Evolutionary conservation across 2,329 filamentous ascomycete species (phyloP).

Genomic region (Phoma sp.): DNA sequence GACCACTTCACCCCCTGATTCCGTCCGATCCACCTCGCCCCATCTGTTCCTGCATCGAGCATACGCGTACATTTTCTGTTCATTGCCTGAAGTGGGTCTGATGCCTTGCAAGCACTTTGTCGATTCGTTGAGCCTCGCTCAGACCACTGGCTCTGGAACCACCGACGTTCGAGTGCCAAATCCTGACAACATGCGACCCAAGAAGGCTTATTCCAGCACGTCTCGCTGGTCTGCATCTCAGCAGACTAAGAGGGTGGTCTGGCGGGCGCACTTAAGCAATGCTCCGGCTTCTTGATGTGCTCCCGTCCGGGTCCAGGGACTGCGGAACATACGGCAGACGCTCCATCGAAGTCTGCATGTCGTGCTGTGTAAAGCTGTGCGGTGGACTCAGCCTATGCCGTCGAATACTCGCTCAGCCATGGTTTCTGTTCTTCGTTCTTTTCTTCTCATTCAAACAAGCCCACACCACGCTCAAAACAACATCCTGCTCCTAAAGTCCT

Average conservation of each 20-base stretch:
- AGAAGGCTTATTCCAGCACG: not conserved
- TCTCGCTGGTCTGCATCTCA: not conserved
- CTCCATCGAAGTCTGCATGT: not conserved
- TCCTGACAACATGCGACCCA: not conserved
- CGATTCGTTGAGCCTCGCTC: not conserved
- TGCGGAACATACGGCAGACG: not conserved
- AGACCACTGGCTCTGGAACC: not conserved
- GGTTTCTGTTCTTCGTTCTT: not conserved
- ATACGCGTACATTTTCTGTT: not conserved
- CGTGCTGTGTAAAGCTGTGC: too few species aligned
- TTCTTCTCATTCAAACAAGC: not conserved
- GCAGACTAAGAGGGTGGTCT: not conserved
- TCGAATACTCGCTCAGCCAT: not conserved
- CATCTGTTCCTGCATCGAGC: not conserved
- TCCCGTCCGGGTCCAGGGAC: not conserved
- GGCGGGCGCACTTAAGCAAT: not conserved
- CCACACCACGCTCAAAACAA: conserved; percentile 1
- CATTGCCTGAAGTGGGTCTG: not conserved
- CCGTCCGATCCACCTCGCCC: not conserved
- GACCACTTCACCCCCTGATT: too few species aligned
- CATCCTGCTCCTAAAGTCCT: conserved; percentile 23
- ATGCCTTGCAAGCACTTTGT: not conserved
- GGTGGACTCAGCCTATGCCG: too few species aligned
- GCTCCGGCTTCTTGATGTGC: not conserved
- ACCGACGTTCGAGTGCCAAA: not conserved